These are phyloP conservation scores for Mycena venus DNA, from an alignment of 768 basidiomycete species.

Conservation along the genomic window DNA sequence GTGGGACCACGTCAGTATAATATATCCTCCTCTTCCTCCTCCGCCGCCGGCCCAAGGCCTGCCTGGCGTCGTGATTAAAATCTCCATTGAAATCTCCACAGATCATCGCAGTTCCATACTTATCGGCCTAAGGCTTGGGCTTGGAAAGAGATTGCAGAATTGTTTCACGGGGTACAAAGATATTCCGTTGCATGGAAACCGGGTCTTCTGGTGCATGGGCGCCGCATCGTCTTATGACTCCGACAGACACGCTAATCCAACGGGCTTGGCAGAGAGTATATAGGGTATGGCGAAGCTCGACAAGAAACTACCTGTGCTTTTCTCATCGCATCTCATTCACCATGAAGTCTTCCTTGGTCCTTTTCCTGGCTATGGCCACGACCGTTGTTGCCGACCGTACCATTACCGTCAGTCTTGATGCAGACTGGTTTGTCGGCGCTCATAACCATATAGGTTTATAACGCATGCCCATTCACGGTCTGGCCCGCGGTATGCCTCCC, in stretches of 20 bases:
- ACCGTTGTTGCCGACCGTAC: constrained; percentile 12
- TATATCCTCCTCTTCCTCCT: no score
- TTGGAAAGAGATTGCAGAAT: no score
- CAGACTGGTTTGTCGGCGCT: background rate
- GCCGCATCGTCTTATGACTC: background rate
- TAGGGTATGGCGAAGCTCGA: constrained; percentile 4
- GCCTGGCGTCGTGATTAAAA: no score
- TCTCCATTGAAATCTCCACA: no score
- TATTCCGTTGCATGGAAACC: no score
- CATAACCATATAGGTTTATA: constrained; percentile 13
- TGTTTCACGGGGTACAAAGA: no score
- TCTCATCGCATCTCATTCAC: constrained; percentile 11
- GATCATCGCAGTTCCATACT: constrained; percentile 5
- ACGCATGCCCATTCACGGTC: constrained; percentile 16
- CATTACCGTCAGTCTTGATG: constrained; percentile 16
- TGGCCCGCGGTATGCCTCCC: constrained; percentile 16
- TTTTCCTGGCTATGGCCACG: constrained; percentile 9
- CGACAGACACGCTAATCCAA: background rate
- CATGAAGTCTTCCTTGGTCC: constrained; percentile 13
- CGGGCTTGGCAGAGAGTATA: background rate
- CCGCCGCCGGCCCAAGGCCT: no score
- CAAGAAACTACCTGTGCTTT: constrained; percentile 13
- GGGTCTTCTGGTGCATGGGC: background rate
- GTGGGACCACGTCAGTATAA: no score
- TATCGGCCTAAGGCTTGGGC: background rate